These are phyloP conservation scores for Auriscalpium microsporum DNA, from an alignment of 768 basidiomycete species.

Conservation along the genomic window DNA sequence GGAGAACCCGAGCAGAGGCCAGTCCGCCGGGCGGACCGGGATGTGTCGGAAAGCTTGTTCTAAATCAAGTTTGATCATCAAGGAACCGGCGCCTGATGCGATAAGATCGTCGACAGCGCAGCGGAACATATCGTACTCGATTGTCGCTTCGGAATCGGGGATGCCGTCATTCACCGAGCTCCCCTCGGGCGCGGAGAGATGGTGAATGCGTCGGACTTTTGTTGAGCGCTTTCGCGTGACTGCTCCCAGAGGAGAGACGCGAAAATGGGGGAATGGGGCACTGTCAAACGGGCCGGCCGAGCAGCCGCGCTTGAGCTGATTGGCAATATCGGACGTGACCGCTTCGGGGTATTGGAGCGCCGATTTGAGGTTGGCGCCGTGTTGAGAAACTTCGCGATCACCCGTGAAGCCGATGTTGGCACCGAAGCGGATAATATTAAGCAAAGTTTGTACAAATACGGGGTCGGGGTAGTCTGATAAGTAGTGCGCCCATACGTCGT, in stretches of 20 bases:
- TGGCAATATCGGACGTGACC: constrained; percentile 7
- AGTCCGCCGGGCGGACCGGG: constrained; percentile 23
- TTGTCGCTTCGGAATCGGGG: constrained; percentile 22
- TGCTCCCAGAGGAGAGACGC: constrained; percentile 15
- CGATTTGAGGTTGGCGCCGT: constrained; percentile 13
- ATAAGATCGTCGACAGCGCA: constrained; percentile 12
- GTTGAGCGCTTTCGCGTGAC: constrained; percentile 14
- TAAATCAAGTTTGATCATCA: constrained; percentile 29
- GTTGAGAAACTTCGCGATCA: not conserved
- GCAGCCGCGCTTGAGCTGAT: constrained; percentile 8
- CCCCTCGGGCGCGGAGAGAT: constrained; percentile 16
- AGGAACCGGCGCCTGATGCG: constrained; percentile 19
- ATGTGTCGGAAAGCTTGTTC: constrained; percentile 31
- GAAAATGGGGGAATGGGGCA: constrained; percentile 15
- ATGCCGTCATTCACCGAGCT: constrained; percentile 20
- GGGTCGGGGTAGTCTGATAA: constrained; percentile 10
- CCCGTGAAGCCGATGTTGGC: constrained; percentile 4
- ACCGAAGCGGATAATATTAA: constrained; percentile 9
- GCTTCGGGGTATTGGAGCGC: constrained; percentile 7
- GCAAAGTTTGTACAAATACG: constrained; percentile 8
- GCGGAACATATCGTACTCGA: constrained; percentile 25
- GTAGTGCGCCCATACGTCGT: constrained; percentile 5
- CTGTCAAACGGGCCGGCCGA: constrained; percentile 13
- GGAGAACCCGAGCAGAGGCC: constrained; percentile 25
- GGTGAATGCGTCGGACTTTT: constrained; percentile 14